Conservation (phyloP, 169 alveolate genomes). For the Cryptosporidium baileyi region DNA sequence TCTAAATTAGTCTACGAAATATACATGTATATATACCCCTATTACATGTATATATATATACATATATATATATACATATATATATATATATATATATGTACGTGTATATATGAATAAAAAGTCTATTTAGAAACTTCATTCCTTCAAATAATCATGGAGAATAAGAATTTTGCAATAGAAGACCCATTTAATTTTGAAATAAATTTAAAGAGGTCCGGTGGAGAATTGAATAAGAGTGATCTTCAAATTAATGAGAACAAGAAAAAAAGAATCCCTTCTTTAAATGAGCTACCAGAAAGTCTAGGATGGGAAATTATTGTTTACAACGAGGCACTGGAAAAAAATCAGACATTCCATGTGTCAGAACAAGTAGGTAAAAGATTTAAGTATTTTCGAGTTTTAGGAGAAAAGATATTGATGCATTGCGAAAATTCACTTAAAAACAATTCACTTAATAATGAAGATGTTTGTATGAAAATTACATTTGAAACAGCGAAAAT, state of each 20-base stretch:
- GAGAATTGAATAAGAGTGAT: neutral
- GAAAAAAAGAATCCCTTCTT: neutral
- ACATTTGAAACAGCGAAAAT: constrained; percentile 31
- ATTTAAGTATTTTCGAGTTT: constrained; percentile 19
- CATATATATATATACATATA: too few relatives aligned
- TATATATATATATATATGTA: too few relatives aligned
- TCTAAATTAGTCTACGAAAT: too few relatives aligned
- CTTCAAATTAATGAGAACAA: neutral
- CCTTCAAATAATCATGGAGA: too few relatives aligned
- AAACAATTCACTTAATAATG: neutral
- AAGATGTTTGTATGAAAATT: neutral
- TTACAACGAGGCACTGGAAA: neutral
- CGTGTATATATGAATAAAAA: too few relatives aligned
- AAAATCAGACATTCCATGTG: constrained; percentile 19
- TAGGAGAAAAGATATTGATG: neutral
- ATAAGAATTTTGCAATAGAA: neutral
- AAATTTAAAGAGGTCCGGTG: constrained; percentile 28
- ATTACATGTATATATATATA: too few relatives aligned
- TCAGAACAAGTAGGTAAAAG: constrained; percentile 20
- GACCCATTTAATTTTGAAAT: constrained; percentile 48
- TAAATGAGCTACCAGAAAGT: neutral
- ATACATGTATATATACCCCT: too few relatives aligned
- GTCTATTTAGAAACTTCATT: too few relatives aligned
- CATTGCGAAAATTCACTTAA: neutral
- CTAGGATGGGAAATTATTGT: constrained; percentile 60